Evolutionary conservation across 805 yeast species (phyloP).

Genomic region (Alloascoidea hylecoeti): DNA sequence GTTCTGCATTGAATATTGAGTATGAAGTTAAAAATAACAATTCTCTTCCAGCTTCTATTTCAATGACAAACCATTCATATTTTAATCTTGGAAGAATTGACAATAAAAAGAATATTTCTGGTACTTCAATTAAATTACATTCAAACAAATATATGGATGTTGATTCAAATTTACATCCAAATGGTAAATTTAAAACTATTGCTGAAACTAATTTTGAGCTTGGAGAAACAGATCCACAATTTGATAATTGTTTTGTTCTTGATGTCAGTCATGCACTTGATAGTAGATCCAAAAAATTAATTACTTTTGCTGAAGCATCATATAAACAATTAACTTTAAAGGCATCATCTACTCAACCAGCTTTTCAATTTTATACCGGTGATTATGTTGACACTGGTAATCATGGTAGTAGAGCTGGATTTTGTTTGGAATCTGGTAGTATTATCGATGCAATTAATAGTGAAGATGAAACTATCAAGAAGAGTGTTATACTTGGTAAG

Average conservation of each 20-base stretch:
- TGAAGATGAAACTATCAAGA: slow-evolving; percentile 10
- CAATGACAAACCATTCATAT: slow-evolving; percentile 40
- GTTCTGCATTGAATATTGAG: slow-evolving; percentile 21
- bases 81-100: slow-evolving; percentile 26
- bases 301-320: slow-evolving; percentile 22
- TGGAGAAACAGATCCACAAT: background rate
- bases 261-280: slow-evolving; percentile 15
- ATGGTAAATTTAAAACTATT: background rate
- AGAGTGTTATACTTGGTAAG: background rate
- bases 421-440: slow-evolving; percentile 39
- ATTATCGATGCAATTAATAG: slow-evolving; percentile 31
- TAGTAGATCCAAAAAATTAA: slow-evolving; percentile 21
- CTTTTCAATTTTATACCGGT: slow-evolving; percentile 43
- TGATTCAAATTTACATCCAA: background rate
- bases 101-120: slow-evolving; percentile 12
- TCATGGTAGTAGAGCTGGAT: slow-evolving; percentile 24
- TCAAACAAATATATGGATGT: background rate
- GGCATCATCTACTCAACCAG: slow-evolving; percentile 36
- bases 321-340: slow-evolving; percentile 23
- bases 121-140: slow-evolving; percentile 16
- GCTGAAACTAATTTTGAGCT: background rate
- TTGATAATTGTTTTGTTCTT: background rate
- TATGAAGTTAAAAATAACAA: slow-evolving; percentile 11
- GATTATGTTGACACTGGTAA: slow-evolving; percentile 20
- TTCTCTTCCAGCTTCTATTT: slow-evolving; percentile 27